These are phyloP conservation scores for Cairneyella variabilis DNA, from an alignment of 495 filamentous ascomycete species.

Conservation along the genomic window DNA sequence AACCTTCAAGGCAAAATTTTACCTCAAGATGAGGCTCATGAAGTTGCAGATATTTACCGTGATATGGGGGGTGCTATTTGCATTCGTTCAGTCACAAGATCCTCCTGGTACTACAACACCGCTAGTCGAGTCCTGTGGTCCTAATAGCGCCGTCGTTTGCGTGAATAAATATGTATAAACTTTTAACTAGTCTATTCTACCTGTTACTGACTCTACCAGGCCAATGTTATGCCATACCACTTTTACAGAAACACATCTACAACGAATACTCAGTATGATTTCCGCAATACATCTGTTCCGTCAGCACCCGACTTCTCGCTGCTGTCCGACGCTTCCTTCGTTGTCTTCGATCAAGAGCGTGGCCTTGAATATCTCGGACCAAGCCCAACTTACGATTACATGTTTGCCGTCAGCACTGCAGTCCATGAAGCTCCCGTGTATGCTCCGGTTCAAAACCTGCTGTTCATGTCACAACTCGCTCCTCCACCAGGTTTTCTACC, in stretches of 20 bases:
- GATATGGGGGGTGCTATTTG: too few relatives aligned
- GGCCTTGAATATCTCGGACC: slow-evolving; percentile 34
- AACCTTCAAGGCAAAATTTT: too few relatives aligned
- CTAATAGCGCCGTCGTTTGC: neutral
- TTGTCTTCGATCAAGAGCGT: slow-evolving; percentile 34
- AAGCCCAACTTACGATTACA: neutral
- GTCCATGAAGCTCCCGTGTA: slow-evolving; percentile 42
- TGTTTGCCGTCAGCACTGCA: slow-evolving; percentile 22
- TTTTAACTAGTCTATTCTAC: neutral
- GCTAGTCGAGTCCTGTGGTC: neutral
- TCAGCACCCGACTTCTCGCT: slow-evolving; percentile 24
- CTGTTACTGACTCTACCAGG: neutral
- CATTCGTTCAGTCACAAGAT: too few relatives aligned
- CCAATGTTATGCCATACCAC: neutral
- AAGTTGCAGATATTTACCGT: too few relatives aligned
- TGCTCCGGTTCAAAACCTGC: slow-evolving; percentile 31
- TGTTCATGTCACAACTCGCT: neutral
- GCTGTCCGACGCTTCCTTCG: slow-evolving; percentile 31
- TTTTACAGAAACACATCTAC: neutral
- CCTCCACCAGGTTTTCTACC: slow-evolving; percentile 18
- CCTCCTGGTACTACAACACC: neutral
- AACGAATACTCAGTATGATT: neutral
- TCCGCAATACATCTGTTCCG: neutral
- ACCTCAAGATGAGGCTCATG: too few relatives aligned
- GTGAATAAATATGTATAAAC: neutral